phyloP scores from a whole-genome alignment of 2,329 filamentous ascomycete species.

The Clonostachys solani region DNA sequence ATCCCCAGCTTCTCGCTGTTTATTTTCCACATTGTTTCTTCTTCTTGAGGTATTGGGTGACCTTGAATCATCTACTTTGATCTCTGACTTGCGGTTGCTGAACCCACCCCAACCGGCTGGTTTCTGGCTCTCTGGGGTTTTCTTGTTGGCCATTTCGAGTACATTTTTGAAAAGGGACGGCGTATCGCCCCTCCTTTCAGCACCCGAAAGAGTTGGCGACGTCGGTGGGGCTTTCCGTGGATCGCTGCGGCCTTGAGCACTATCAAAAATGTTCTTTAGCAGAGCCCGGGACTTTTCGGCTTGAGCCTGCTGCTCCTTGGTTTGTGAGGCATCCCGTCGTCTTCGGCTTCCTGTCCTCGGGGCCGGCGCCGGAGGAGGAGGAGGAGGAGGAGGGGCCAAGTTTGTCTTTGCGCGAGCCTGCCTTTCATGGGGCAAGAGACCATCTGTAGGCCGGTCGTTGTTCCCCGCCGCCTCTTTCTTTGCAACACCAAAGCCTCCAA shows the following conservation, averaged over 20 bases:
- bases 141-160: too few relatives aligned
- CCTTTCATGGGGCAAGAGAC: constrained; percentile 31
- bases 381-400: constrained; percentile 4
- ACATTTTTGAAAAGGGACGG: too few relatives aligned
- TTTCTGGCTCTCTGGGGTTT: too few relatives aligned
- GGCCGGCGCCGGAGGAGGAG: neutral
- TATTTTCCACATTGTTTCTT: neutral
- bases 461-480: constrained; percentile 4
- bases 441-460: constrained; percentile 5
- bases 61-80: neutral
- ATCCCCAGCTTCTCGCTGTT: constrained; percentile 1
- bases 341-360: neutral
- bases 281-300: neutral
- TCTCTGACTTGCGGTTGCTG: neutral
- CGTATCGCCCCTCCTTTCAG: neutral
- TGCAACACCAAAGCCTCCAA: constrained; percentile 13
- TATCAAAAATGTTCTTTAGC: neutral
- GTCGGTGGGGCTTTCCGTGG: constrained; percentile 2
- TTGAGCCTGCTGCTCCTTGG: neutral
- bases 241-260: neutral
- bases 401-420: constrained; percentile 23
- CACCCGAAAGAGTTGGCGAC: neutral
- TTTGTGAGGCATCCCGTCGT: neutral
- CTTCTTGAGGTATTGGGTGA: neutral
- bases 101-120: constrained; percentile 2